Conservation (phyloP, 495 filamentous ascomycete species). For the Viridothelium virens region DNA sequence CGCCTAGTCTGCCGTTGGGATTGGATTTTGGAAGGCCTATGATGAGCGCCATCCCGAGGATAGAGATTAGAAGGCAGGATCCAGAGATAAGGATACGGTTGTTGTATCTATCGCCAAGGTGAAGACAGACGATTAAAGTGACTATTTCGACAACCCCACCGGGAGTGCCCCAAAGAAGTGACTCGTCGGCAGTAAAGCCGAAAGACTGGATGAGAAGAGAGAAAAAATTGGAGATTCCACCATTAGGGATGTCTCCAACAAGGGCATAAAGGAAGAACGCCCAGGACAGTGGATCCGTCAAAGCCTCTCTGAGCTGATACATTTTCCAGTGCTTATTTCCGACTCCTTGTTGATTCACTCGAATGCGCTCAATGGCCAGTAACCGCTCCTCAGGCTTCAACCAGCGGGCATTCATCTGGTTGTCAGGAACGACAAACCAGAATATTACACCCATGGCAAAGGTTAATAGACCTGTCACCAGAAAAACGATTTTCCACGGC, state of each 20-base stretch:
- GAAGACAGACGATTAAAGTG: slow-evolving; percentile 51
- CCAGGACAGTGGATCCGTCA: slow-evolving; percentile 41
- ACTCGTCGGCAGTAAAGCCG: slow-evolving; percentile 51
- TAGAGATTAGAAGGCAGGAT: slow-evolving; percentile 36
- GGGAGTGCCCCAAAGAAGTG: slow-evolving; percentile 58
- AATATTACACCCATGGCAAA: slow-evolving; percentile 50
- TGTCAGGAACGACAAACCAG: slow-evolving; percentile 59
- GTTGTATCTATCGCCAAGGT: slow-evolving; percentile 49
- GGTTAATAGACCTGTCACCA: slow-evolving; percentile 58
- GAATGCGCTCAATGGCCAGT: slow-evolving; percentile 35
- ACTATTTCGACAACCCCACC: slow-evolving; percentile 61
- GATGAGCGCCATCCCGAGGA: slow-evolving; percentile 58
- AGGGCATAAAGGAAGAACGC: slow-evolving; percentile 57
- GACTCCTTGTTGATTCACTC: slow-evolving; percentile 35
- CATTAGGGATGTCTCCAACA: slow-evolving; percentile 51
- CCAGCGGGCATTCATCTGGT: slow-evolving; percentile 60
- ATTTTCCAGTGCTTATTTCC: slow-evolving; percentile 37
- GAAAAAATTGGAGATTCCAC: slow-evolving; percentile 67
- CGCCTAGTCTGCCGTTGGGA: slow-evolving; percentile 51
- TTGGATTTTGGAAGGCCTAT: slow-evolving; percentile 54
- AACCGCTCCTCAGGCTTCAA: slow-evolving; percentile 54
- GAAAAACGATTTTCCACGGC: slow-evolving; percentile 62
- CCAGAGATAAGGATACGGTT: slow-evolving; percentile 47
- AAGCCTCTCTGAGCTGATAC: slow-evolving; percentile 36
- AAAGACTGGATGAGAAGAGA: slow-evolving; percentile 56